Evolutionary conservation across 495 filamentous ascomycete genomes (phyloP).

Genomic region (Tuber umbilicatum): DNA sequence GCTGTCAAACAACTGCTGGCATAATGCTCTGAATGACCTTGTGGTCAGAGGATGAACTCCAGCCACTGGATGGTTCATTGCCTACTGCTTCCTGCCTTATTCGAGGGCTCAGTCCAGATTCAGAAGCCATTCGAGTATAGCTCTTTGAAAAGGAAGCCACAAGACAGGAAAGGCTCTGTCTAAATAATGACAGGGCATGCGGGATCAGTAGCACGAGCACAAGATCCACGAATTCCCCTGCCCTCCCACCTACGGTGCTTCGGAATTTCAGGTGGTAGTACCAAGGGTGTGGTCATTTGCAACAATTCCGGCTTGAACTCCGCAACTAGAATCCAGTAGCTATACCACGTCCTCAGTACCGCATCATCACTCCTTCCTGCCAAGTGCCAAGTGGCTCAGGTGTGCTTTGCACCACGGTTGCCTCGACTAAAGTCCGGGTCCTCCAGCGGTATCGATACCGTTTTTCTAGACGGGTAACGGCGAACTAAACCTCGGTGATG

Average conservation of each 20-base stretch:
- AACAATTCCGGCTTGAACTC: background rate
- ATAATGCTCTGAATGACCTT: background rate
- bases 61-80: background rate
- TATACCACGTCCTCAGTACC: background rate
- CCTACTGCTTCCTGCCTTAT: slow-evolving; percentile 1
- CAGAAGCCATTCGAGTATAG: background rate
- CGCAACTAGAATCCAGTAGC: background rate
- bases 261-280: background rate
- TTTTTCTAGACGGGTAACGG: background rate
- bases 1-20: background rate
- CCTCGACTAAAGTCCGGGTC: background rate
- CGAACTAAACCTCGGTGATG: background rate
- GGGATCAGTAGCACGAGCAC: background rate
- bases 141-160: background rate
- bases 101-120: background rate
- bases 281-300: background rate
- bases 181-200: background rate
- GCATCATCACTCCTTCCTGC: background rate
- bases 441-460: background rate
- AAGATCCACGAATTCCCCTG: background rate
- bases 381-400: background rate
- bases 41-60: background rate
- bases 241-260: background rate
- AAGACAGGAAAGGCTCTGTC: background rate
- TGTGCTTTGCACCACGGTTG: background rate